Conservation (phyloP, 148 eudicot genomes). For the Fagopyrum tataricum region DNA sequence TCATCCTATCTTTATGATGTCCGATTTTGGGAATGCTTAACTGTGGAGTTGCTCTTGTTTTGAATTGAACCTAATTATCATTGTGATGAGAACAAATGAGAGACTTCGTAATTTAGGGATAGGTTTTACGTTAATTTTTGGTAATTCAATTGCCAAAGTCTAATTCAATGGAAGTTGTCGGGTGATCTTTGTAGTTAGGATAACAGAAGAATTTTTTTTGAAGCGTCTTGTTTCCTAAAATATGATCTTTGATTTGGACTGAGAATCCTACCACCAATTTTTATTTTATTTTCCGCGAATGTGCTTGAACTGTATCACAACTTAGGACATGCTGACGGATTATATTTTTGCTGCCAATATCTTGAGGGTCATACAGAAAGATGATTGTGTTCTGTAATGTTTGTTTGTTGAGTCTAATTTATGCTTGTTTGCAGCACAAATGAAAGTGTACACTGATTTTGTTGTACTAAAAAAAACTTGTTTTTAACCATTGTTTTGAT, state of each 20-base stretch:
- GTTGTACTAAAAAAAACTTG: background rate
- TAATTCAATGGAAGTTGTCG: background rate
- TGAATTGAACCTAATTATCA: background rate
- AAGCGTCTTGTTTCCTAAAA: background rate
- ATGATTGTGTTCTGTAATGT: background rate
- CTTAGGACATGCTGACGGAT: too few species aligned
- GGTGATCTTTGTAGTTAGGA: background rate
- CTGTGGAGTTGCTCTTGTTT: background rate
- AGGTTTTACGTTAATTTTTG: background rate
- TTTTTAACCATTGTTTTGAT: constrained; percentile 1
- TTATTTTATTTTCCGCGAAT: too few species aligned
- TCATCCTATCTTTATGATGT: background rate
- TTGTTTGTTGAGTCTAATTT: background rate
- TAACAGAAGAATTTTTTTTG: background rate
- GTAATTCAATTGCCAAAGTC: background rate
- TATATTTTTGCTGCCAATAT: background rate
- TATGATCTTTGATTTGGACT: too few species aligned
- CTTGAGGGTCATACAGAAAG: background rate
- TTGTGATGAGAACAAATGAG: background rate
- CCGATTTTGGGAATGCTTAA: background rate
- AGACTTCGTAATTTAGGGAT: background rate
- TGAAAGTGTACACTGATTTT: background rate
- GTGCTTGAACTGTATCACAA: too few species aligned
- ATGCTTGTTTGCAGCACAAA: background rate
- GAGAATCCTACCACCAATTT: too few species aligned